Conservation (phyloP, 192 early-diverging fungal species). For the Coemansia sp. region DNA sequence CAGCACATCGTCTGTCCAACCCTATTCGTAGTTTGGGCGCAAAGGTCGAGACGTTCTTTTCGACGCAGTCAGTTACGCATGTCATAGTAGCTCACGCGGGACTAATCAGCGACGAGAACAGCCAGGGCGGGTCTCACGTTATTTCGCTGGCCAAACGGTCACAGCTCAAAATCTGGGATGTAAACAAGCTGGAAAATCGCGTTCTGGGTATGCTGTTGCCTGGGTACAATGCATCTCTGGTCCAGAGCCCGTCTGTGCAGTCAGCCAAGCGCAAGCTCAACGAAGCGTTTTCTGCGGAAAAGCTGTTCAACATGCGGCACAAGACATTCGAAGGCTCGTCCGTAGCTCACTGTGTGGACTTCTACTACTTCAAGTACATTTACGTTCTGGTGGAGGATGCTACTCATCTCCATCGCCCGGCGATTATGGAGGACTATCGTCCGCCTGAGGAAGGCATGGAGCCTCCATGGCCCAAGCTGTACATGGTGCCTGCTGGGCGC, state of each 20-base stretch:
- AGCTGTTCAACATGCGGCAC: conserved; percentile 44
- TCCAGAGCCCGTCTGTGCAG: conserved; percentile 30
- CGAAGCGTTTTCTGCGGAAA: conserved; percentile 49
- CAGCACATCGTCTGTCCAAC: conserved; percentile 31
- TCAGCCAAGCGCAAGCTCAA: conserved; percentile 52
- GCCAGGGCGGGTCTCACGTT: conserved; percentile 21
- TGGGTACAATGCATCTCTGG: conserved; percentile 30
- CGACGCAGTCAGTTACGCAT: conserved; percentile 51
- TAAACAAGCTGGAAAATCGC: conserved; percentile 45
- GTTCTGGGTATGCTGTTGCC: conserved; percentile 40
- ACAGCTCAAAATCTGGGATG: conserved; percentile 47
- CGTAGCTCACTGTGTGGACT: conserved; percentile 41
- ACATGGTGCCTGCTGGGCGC: conserved; percentile 53
- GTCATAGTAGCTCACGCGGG: conserved; percentile 35
- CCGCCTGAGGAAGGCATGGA: conserved; percentile 41
- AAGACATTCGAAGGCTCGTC: conserved; percentile 40
- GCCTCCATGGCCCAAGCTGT: conserved; percentile 55
- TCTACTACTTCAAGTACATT: conserved; percentile 52
- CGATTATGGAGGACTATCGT: conserved; percentile 48
- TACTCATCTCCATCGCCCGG: conserved; percentile 46
- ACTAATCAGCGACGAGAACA: conserved; percentile 15
- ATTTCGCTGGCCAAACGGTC: conserved; percentile 41
- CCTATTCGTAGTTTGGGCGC: conserved; percentile 35
- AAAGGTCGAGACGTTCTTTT: conserved; percentile 53
- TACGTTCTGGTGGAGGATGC: conserved; percentile 52